A percentile compares a stretch with the other conserved stretches of the same genome.
Conservation (phyloP, 495 filamentous ascomycete genomes). For the Neurospora tetrasperma region DNA sequence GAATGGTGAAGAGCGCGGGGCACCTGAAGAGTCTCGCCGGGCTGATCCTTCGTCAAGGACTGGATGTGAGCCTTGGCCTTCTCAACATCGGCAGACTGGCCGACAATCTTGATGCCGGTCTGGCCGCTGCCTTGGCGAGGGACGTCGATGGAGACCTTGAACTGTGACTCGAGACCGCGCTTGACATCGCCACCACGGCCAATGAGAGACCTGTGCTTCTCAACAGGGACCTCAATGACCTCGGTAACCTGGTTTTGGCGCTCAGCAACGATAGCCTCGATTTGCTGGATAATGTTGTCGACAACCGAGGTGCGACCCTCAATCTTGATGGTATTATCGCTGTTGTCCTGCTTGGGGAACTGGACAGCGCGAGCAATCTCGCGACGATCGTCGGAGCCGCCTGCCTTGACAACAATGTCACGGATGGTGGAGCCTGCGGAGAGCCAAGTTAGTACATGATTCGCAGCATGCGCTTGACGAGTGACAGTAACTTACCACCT, state of each 20-base stretch:
- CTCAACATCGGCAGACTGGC: conserved; percentile 65
- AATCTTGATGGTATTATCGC: conserved; percentile 75
- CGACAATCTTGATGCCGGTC: conserved; percentile 75
- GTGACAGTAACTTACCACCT: conserved; percentile 52
- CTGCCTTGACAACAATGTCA: conserved; percentile 76
- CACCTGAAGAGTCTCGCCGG: conserved; percentile 75
- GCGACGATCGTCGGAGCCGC: conserved; percentile 74
- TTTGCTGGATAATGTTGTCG: conserved; percentile 75
- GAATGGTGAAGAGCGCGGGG: conserved; percentile 71
- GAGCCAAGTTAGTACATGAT: conserved; percentile 24
- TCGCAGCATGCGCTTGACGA: background rate
- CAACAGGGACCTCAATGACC: conserved; percentile 65
- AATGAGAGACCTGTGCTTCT: conserved; percentile 86
- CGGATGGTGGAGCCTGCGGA: conserved; percentile 68
- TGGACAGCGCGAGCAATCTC: conserved; percentile 77
- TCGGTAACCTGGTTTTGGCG: conserved; percentile 68
- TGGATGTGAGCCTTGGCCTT: conserved; percentile 78
- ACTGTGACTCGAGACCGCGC: conserved; percentile 76
- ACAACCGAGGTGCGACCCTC: conserved; percentile 76
- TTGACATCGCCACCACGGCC: conserved; percentile 82
- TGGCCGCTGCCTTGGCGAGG: conserved; percentile 61
- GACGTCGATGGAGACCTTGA: conserved; percentile 82
- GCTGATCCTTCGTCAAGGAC: conserved; percentile 69
- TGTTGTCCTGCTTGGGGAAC: conserved; percentile 72
- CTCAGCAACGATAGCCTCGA: conserved; percentile 67